These are phyloP conservation scores for Marsdenia floribunda DNA, from an alignment of 257 asterid genomes.

Conservation along the genomic window DNA sequence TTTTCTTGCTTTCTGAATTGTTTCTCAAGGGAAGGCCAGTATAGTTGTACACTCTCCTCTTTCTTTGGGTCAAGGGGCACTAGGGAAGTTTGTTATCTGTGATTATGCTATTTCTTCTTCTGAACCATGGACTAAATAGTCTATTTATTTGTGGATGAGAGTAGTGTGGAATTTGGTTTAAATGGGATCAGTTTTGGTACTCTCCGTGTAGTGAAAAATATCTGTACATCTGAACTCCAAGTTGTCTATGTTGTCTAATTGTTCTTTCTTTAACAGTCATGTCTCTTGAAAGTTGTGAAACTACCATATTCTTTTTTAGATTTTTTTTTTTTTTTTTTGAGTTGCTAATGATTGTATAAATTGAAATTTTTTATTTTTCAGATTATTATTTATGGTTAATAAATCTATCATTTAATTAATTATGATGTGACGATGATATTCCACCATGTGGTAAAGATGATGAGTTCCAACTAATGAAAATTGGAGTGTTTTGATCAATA, in stretches of 20 bases:
- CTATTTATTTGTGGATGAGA: neutral
- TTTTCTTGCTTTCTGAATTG: neutral
- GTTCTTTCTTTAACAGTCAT: neutral
- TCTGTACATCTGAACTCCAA: neutral
- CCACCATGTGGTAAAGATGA: too few species aligned
- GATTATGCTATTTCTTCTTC: neutral
- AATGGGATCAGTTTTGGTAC: neutral
- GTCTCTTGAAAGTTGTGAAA: neutral
- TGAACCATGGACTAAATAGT: neutral
- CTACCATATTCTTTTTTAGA: neutral
- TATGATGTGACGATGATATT: too few species aligned
- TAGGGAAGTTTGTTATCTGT: neutral
- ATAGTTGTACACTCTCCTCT: neutral
- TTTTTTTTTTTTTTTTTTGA: neutral
- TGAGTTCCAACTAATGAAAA: too few species aligned
- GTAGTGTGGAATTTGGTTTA: neutral
- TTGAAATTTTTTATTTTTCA: too few species aligned
- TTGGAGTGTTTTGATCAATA: too few species aligned
- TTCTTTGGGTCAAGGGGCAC: too few species aligned
- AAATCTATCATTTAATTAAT: too few species aligned
- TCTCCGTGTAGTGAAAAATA: neutral
- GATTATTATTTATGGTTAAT: too few species aligned
- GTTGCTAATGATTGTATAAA: too few species aligned
- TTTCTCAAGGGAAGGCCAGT: neutral
- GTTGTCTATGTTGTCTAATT: conserved; percentile 3